phyloP scores from a whole-genome alignment of 768 basidiomycete genomes.

The Mycena floridula region DNA sequence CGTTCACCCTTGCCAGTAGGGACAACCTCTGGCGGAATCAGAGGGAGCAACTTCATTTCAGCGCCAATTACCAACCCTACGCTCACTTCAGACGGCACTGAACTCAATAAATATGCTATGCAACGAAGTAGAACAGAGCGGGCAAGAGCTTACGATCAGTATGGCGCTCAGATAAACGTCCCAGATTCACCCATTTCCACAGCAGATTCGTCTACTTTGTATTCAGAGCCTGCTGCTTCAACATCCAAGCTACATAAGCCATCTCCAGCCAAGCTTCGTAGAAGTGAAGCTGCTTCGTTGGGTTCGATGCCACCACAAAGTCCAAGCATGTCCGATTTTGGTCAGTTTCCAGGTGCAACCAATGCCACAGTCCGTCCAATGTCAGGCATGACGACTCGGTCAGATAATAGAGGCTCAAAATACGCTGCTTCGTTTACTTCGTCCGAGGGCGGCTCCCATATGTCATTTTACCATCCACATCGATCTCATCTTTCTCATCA shows the following conservation, averaged over 20 bases:
- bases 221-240: conserved; percentile 41
- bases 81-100: conserved; percentile 65
- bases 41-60: conserved; percentile 50
- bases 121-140: conserved; percentile 47
- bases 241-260: conserved; percentile 30
- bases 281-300: conserved; percentile 47
- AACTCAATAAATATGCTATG: conserved; percentile 57
- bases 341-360: conserved; percentile 25
- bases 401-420: conserved; percentile 58
- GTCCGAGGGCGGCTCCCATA: conserved; percentile 36
- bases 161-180: conserved; percentile 26
- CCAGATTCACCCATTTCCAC: conserved; percentile 45
- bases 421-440: conserved; percentile 53
- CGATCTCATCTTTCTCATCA: conserved; percentile 25
- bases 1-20: conserved; percentile 55
- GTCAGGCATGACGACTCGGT: conserved; percentile 47
- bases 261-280: conserved; percentile 36
- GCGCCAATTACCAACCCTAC: conserved; percentile 83
- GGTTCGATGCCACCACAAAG: conserved; percentile 42
- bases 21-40: conserved; percentile 49
- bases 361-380: conserved; percentile 39
- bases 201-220: conserved; percentile 54
- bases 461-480: conserved; percentile 48
- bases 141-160: conserved; percentile 43
- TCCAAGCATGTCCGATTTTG: conserved; percentile 49